Evolutionary conservation across 768 basidiomycete genomes (phyloP).

Genomic region (Russula sp.): DNA sequence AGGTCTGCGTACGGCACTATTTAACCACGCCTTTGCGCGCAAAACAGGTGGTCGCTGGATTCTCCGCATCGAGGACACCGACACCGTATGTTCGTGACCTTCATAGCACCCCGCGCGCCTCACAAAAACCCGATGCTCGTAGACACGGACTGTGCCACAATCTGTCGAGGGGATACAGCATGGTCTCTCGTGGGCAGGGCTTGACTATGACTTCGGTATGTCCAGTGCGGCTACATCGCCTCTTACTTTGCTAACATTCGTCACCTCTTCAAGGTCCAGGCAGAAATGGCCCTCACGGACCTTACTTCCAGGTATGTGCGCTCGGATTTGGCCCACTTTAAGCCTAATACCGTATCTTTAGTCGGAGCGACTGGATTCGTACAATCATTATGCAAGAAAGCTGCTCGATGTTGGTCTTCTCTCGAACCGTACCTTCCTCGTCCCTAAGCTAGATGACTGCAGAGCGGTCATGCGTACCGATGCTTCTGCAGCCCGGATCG

Average conservation of each 20-base stretch:
- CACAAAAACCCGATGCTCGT: not conserved
- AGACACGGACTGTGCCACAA: slow-evolving; percentile 78
- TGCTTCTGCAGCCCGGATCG: slow-evolving; percentile 86
- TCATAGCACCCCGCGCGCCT: not conserved
- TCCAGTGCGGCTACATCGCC: not conserved
- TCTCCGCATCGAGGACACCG: slow-evolving; percentile 91
- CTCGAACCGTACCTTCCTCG: not conserved
- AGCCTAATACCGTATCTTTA: slow-evolving; percentile 28
- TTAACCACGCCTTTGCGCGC: slow-evolving; percentile 81
- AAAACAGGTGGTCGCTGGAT: slow-evolving; percentile 86
- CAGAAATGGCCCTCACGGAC: slow-evolving; percentile 62
- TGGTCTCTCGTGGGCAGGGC: slow-evolving; percentile 83
- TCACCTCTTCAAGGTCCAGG: slow-evolving; percentile 55
- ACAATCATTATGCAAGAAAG: slow-evolving; percentile 61
- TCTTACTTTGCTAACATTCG: not conserved
- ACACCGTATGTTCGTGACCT: slow-evolving; percentile 53
- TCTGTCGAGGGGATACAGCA: slow-evolving; percentile 74
- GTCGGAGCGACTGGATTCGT: slow-evolving; percentile 87
- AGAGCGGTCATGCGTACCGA: slow-evolving; percentile 88
- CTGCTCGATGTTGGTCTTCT: slow-evolving; percentile 59
- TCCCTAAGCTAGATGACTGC: not conserved
- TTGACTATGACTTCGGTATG: slow-evolving; percentile 87
- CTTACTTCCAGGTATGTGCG: slow-evolving; percentile 73
- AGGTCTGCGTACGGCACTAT: slow-evolving; percentile 88
- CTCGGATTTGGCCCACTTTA: not conserved